Conservation (phyloP, 306 rosid genomes). For the Luffa aegyptiaca region DNA sequence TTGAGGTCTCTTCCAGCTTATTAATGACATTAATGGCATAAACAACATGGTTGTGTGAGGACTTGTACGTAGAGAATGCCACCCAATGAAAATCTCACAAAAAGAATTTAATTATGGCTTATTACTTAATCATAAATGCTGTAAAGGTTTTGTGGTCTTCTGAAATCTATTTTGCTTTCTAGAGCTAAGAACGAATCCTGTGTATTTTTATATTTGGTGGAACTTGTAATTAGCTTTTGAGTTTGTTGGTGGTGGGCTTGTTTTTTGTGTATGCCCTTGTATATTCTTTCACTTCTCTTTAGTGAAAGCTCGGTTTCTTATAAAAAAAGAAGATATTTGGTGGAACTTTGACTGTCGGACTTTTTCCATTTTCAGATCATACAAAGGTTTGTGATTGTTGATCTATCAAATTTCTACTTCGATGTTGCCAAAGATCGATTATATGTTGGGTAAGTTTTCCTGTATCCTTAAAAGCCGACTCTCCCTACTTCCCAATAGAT, state of each 20-base stretch:
- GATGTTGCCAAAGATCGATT: conserved; percentile 99
- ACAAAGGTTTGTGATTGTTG: conserved; percentile 91
- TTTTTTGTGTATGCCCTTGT: too few relatives aligned
- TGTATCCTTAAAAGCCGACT: not conserved
- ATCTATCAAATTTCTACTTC: conserved; percentile 86
- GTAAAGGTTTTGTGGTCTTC: not conserved
- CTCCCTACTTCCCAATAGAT: not conserved
- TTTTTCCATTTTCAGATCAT: conserved; percentile 43
- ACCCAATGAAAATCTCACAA: not conserved
- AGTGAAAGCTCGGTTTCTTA: too few relatives aligned
- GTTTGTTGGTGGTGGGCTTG: too few relatives aligned
- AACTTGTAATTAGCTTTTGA: not conserved
- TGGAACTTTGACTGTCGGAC: not conserved
- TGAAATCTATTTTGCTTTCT: not conserved
- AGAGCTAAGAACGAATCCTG: not conserved
- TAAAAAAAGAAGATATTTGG: not conserved
- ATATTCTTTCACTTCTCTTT: too few relatives aligned
- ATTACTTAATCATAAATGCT: not conserved
- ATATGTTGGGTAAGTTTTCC: conserved; percentile 69
- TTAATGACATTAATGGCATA: not conserved
- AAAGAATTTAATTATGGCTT: not conserved
- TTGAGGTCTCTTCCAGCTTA: not conserved
- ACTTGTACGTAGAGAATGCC: not conserved
- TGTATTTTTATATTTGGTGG: not conserved
- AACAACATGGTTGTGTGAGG: not conserved